phyloP scores from a whole-genome alignment of 2,329 filamentous ascomycete species.

The Lojkania enalia region DNA sequence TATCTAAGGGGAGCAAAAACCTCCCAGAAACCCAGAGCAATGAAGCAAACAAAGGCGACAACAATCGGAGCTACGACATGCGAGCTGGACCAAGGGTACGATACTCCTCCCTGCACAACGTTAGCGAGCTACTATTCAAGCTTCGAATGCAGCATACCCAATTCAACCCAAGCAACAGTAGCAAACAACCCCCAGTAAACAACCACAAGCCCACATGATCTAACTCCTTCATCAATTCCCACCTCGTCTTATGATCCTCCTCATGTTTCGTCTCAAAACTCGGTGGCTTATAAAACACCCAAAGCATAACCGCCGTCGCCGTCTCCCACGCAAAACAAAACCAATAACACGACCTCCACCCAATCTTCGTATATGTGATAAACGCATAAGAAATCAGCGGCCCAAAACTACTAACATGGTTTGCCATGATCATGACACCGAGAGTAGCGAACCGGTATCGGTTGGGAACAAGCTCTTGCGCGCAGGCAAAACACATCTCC shows the following conservation, averaged over 20 bases:
- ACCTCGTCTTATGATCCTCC: constrained; percentile 27
- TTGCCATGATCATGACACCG: constrained; percentile 37
- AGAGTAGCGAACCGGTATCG: constrained; percentile 36
- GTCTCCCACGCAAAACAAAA: constrained; percentile 40
- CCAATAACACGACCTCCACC: constrained; percentile 42
- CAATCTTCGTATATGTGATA: constrained; percentile 30
- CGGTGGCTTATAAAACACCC: constrained; percentile 36
- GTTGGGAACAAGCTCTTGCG: constrained; percentile 35
- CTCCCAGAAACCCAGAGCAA: constrained; percentile 53
- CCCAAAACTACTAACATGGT: constrained; percentile 35
- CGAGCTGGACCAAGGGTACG: constrained; percentile 47
- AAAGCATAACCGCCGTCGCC: constrained; percentile 31
- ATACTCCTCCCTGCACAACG: constrained; percentile 33
- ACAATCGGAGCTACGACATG: constrained; percentile 53
- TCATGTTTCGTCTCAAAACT: constrained; percentile 36
- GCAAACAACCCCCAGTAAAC: constrained; percentile 41
- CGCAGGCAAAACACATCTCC: constrained; percentile 30
- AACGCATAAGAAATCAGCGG: constrained; percentile 40
- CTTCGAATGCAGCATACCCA: constrained; percentile 47
- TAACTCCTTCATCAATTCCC: constrained; percentile 46
- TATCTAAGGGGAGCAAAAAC: constrained; percentile 48
- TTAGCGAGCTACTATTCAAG: constrained; percentile 3
- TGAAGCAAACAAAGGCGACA: constrained; percentile 48
- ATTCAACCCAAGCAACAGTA: constrained; percentile 54
- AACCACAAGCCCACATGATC: constrained; percentile 57